Percentiles rank a stretch among this genome's conserved stretches.
These are phyloP conservation scores for Begonia loranthoides DNA, from an alignment of 306 rosid genomes.

Conservation along the genomic window DNA sequence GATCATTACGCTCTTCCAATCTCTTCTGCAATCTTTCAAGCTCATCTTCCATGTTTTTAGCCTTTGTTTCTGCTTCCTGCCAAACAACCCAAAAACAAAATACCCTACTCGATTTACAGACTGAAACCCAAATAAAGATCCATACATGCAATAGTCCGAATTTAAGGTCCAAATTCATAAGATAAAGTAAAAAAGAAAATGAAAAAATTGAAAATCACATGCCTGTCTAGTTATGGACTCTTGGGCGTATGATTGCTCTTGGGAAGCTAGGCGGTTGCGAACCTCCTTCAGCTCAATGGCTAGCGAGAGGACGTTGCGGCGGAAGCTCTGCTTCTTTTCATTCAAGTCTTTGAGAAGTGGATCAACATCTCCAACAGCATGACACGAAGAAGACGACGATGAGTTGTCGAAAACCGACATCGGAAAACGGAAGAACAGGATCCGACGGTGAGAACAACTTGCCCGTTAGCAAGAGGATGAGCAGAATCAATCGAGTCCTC, in stretches of 20 bases:
- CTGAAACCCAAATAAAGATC: conserved; percentile 13
- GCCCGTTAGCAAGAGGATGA: too few relatives aligned
- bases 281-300: conserved; percentile 89
- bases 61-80: conserved; percentile 78
- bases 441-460: conserved; percentile 1
- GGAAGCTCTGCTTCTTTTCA: conserved; percentile 76
- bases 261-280: conserved; percentile 58
- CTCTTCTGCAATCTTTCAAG: conserved; percentile 45
- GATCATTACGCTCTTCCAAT: conserved; percentile 51
- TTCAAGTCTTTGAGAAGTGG: conserved; percentile 73
- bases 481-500: too few relatives aligned
- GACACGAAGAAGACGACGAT: conserved; percentile 10
- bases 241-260: conserved; percentile 58
- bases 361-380: conserved; percentile 38
- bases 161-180: too few relatives aligned
- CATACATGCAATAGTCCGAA: conserved; percentile 3
- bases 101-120: conserved; percentile 15
- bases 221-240: conserved; percentile 79
- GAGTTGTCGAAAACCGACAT: conserved; percentile 45
- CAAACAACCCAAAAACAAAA: conserved; percentile 16
- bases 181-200: conserved; percentile 9
- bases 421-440: conserved; percentile 9
- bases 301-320: conserved; percentile 78
- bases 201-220: conserved; percentile 9
- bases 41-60: conserved; percentile 69